Conservation (phyloP, 2,329 filamentous ascomycete genomes). For the Pochonia chlamydosporia region DNA sequence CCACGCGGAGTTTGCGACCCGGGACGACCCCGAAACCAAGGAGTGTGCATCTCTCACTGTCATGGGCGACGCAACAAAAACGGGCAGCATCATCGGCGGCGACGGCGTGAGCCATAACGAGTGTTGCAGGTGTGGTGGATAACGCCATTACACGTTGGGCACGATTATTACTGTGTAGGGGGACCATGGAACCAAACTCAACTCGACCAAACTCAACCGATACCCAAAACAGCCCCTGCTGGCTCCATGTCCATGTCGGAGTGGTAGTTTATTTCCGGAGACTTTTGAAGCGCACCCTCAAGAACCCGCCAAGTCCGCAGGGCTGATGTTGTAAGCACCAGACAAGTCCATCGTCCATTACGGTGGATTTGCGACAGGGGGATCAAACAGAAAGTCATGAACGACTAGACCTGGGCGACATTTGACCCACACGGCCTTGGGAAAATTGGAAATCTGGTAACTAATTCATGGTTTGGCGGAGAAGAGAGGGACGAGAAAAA, state of each 20-base stretch:
- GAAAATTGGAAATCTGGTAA: no score
- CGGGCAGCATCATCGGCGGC: neutral
- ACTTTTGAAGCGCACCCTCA: neutral
- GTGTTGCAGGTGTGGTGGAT: neutral
- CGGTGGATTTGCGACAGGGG: no score
- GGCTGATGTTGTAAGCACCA: neutral
- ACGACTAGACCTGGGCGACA: no score
- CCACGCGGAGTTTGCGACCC: slow-evolving; percentile 1
- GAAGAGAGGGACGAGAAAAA: no score
- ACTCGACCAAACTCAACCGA: no score
- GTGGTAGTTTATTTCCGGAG: neutral
- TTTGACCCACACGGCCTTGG: no score
- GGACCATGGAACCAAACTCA: no score
- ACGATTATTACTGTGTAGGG: neutral
- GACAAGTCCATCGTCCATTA: neutral
- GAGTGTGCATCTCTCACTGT: neutral
- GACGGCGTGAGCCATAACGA: neutral
- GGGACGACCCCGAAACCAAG: neutral
- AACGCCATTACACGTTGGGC: neutral
- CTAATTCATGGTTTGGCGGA: no score
- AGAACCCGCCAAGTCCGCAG: neutral
- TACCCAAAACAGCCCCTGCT: no score
- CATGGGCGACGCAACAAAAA: neutral
- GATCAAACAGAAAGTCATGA: no score
- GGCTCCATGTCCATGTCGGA: no score